Base-by-base conservation (phyloP, 331 rosid species). In the Prunus yedoensis region DNA sequence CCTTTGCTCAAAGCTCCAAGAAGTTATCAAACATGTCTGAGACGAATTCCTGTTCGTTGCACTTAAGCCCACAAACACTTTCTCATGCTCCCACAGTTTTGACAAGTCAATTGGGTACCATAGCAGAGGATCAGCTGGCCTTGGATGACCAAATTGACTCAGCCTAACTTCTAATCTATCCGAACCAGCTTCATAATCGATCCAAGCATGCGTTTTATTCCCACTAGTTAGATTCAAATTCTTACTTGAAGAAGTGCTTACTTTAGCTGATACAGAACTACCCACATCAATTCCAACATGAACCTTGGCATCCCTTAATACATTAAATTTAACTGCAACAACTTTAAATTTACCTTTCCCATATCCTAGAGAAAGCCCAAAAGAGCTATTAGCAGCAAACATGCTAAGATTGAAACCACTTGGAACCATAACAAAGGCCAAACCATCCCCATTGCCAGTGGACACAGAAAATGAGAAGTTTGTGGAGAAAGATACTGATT, bases 121-220 rank as follows among this genome's bases (percentile, higher is more conserved):
- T 4, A 92, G 66, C 77, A 89, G 73, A 62, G 99, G 91, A 73
- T 83, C 78, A 69, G 70, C 52, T 2, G 99, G 97, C 88, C 81
- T 92, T 4, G 68, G 59, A 45, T 76, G 46, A 73, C 89, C 90
- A 57, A 76, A 72, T 53, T 77, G 81, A 71, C 81, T 83, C 85
- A 95, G 78, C 62, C 97, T 89, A 25, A 89, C 90, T 80, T 95
- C 97, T 50, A 92, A 77, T 12, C 88, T 76, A 70, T 73, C 84
- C 5, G 88, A 88, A 80, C 91, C 87, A 0, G 88, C 92, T 73
- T 85, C 87, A 47, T 95, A 95, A 87, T 95, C 97, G 79, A 95
- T 87, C 99, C 99, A 95, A 59, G 91, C 89, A 72, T 80, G 85
- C 61, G 87, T 32, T 59, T 79, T 85, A 52, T 73, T 83, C 47